Percentiles rank a stretch among this genome's conserved stretches.
Evolutionary conservation across 2,329 filamentous ascomycete species (phyloP).

Genomic region (Verticillium alfalfae): DNA sequence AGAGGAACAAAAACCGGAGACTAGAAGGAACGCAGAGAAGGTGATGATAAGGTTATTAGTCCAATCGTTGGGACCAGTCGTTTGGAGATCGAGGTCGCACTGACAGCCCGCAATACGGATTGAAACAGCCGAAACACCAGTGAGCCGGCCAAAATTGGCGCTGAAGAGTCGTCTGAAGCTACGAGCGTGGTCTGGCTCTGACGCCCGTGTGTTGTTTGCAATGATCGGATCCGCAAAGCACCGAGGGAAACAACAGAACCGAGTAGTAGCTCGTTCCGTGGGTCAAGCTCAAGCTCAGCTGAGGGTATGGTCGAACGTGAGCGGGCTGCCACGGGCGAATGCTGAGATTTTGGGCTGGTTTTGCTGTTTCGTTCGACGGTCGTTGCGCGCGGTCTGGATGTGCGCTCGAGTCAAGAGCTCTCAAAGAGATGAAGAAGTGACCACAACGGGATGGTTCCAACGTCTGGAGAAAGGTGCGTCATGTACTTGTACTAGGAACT

Average conservation of each 20-base stretch:
- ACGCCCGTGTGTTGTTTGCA: conserved; percentile 9
- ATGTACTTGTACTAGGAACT: not conserved
- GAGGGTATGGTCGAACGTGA: not conserved
- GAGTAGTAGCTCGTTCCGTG: not conserved
- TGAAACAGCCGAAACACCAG: conserved; percentile 34
- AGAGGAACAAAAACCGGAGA: not conserved
- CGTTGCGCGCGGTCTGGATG: not conserved
- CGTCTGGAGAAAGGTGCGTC: not conserved
- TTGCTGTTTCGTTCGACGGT: not conserved
- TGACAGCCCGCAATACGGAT: conserved; percentile 26
- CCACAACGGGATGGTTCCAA: not conserved
- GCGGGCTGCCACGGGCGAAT: not conserved
- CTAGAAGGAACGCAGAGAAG: not conserved
- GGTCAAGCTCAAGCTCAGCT: not conserved
- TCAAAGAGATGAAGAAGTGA: not conserved
- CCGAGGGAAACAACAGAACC: conserved; percentile 10
- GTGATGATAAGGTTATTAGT: conserved; percentile 1
- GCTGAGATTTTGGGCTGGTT: not conserved
- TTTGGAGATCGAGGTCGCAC: conserved; percentile 21
- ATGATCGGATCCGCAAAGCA: conserved; percentile 13
- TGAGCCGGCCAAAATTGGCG: conserved; percentile 20
- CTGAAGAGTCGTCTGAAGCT: conserved; percentile 14
- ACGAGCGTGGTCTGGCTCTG: conserved; percentile 15
- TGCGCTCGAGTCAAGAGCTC: not conserved
- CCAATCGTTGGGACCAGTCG: not conserved